These are phyloP conservation scores for Aspergillus sp. DNA, from an alignment of 2,329 filamentous ascomycete genomes.

Conservation along the genomic window DNA sequence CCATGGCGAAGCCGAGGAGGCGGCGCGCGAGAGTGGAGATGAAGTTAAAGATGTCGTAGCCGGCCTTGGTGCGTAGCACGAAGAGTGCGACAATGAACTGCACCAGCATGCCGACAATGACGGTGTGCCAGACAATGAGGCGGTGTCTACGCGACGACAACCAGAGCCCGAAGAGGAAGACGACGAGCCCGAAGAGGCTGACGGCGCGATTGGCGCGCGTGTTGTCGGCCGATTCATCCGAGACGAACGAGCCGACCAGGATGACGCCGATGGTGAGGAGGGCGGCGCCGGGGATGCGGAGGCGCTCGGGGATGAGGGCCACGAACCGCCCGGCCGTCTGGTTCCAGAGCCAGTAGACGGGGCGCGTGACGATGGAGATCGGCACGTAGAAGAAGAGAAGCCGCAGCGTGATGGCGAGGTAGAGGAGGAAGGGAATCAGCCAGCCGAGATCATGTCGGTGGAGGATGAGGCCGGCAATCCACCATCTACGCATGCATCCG, in stretches of 20 bases:
- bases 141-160: constrained; percentile 68
- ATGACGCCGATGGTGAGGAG: constrained; percentile 66
- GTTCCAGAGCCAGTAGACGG: constrained; percentile 66
- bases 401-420: constrained; percentile 70
- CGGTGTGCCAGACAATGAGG: constrained; percentile 65
- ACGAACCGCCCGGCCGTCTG: constrained; percentile 60
- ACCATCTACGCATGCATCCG: constrained; percentile 55
- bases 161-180: constrained; percentile 68
- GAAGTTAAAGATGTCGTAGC: constrained; percentile 90
- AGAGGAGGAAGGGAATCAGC: constrained; percentile 81
- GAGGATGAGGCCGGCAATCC: constrained; percentile 70
- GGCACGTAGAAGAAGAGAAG: constrained; percentile 72
- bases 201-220: constrained; percentile 76
- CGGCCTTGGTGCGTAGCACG: constrained; percentile 74
- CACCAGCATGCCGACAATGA: constrained; percentile 82
- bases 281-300: constrained; percentile 63
- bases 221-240: constrained; percentile 69
- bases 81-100: constrained; percentile 90
- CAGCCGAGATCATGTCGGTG: constrained; percentile 73
- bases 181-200: constrained; percentile 72
- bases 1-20: constrained; percentile 70
- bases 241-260: constrained; percentile 73
- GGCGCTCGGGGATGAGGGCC: constrained; percentile 62
- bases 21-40: constrained; percentile 71
- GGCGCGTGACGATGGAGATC: constrained; percentile 62